Evolutionary conservation across 2,329 filamentous ascomycete species (phyloP).

Genomic region (Pezicula neosporulosa): DNA sequence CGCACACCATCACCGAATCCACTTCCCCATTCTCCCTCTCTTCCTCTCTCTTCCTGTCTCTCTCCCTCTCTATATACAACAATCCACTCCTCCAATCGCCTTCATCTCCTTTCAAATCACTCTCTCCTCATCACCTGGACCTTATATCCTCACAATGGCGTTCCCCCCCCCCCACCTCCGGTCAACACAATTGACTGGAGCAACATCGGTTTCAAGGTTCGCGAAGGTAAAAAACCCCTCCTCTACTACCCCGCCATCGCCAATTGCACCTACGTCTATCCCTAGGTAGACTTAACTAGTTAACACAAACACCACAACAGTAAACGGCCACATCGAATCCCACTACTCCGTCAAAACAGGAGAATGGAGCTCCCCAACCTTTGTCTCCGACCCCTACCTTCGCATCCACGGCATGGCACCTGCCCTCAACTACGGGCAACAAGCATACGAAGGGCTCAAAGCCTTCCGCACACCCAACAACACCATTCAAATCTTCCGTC

Average conservation of each 20-base stretch:
- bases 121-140: background rate
- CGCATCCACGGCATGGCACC: conserved; percentile 94
- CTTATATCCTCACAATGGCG: conserved; percentile 26
- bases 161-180: conserved; percentile 79
- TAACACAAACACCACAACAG: conserved; percentile 44
- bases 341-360: conserved; percentile 73
- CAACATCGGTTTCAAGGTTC: conserved; percentile 88
- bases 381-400: conserved; percentile 80
- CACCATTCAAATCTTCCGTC: conserved; percentile 82
- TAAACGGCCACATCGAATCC: conserved; percentile 92
- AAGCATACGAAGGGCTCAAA: conserved; percentile 98
- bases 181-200: conserved; percentile 85
- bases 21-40: background rate
- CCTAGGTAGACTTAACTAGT: background rate
- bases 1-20: background rate
- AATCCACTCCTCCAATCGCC: background rate
- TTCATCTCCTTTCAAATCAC: background rate
- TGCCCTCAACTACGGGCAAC: conserved; percentile 93
- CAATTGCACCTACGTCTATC: background rate
- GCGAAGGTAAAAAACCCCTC: conserved; percentile 63
- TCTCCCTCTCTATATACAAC: background rate
- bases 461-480: conserved; percentile 78
- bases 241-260: background rate
- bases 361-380: conserved; percentile 74
- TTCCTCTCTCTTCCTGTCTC: too few species aligned